phyloP scores from a whole-genome alignment of 495 filamentous ascomycete genomes.

The Acidiella bohemica region DNA sequence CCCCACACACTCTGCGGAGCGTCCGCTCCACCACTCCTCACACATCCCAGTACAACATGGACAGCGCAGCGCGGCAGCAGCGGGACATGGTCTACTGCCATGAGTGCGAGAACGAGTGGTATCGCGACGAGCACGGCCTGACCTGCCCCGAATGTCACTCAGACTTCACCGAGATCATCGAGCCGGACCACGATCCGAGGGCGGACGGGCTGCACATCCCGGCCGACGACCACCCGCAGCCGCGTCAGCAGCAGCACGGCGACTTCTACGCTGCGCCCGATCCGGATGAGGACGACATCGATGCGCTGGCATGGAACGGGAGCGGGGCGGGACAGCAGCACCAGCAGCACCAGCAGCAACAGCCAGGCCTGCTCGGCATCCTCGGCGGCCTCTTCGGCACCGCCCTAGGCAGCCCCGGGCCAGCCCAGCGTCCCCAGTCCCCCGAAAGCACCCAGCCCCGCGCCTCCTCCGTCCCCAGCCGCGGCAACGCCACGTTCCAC shows the following conservation, averaged over 20 bases:
- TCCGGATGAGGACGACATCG: constrained; percentile 32
- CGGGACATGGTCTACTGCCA: constrained; percentile 74
- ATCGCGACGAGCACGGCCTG: constrained; percentile 49
- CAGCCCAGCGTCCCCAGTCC: no score
- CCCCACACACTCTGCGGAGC: neutral
- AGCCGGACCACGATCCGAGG: constrained; percentile 30
- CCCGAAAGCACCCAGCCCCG: no score
- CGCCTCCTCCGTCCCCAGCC: neutral
- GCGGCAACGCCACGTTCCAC: neutral
- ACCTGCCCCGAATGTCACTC: constrained; percentile 62
- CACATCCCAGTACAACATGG: no score
- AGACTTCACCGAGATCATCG: constrained; percentile 69
- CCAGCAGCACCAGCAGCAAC: constrained; percentile 3
- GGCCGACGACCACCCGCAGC: constrained; percentile 17
- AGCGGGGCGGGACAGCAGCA: constrained; percentile 7
- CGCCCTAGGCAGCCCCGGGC: no score
- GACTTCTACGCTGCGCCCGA: constrained; percentile 28
- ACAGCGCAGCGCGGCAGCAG: constrained; percentile 9
- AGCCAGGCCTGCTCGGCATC: neutral
- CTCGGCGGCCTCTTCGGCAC: no score
- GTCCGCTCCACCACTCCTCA: neutral
- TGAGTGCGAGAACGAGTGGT: constrained; percentile 66
- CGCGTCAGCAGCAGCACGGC: constrained; percentile 19
- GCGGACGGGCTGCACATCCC: constrained; percentile 12
- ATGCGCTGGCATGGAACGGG: constrained; percentile 25